Conservation (phyloP, 345 rosid genomes). For the Pistacia atlantica region DNA sequence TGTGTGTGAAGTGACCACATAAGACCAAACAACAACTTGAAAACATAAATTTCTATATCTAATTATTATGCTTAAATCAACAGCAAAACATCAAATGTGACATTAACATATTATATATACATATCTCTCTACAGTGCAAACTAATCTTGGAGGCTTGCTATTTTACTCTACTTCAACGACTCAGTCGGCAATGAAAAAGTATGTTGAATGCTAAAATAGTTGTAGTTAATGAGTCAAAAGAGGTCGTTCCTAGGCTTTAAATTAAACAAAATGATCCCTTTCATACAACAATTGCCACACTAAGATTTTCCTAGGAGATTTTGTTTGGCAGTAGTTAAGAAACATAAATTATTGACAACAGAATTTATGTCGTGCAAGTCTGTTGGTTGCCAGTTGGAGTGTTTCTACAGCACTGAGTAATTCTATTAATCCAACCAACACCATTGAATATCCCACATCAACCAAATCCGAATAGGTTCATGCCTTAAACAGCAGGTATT, state of each 20-base stretch:
- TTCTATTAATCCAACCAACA: neutral
- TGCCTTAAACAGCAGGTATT: neutral
- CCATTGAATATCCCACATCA: neutral
- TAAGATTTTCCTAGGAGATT: neutral
- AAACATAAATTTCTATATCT: too few species aligned
- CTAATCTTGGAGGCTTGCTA: constrained; percentile 13
- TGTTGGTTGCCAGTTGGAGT: neutral
- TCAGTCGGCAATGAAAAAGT: constrained; percentile 14
- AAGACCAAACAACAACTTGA: neutral
- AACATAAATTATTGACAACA: neutral
- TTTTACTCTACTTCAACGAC: constrained; percentile 12
- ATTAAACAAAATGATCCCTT: neutral
- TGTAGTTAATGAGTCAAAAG: neutral
- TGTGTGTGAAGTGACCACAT: neutral
- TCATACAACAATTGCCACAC: neutral
- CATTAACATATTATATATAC: neutral
- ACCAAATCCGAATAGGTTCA: constrained; percentile 13
- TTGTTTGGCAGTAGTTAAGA: neutral
- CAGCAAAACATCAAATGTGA: constrained; percentile 6
- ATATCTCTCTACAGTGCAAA: too few species aligned
- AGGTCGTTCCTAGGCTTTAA: neutral
- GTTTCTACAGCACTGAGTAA: neutral
- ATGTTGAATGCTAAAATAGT: neutral
- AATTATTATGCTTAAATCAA: neutral
- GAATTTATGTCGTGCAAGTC: constrained; percentile 11